These are phyloP conservation scores for Paraglomus brasilianum DNA, from an alignment of 192 early-diverging fungal genomes.

Conservation along the genomic window DNA sequence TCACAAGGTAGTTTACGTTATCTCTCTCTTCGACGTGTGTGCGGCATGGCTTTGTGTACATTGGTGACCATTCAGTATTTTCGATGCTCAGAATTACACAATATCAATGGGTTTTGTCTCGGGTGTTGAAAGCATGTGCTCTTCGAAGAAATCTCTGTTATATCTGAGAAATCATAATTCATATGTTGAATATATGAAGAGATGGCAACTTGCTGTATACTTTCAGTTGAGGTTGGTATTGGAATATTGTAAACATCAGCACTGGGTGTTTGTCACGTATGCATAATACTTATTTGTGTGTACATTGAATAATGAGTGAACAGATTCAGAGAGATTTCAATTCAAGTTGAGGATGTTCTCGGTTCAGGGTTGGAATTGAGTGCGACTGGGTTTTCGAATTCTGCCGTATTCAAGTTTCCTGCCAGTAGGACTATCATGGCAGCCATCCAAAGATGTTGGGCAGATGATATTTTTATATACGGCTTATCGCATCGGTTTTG, in stretches of 20 bases:
- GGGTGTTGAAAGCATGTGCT: conserved; percentile 47
- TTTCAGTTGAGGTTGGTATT: conserved; percentile 52
- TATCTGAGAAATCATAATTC: conserved; percentile 48
- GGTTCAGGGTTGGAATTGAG: conserved; percentile 1
- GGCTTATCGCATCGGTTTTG: conserved; percentile 57
- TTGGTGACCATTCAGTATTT: neutral
- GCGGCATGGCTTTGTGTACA: neutral
- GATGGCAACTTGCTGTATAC: conserved; percentile 62
- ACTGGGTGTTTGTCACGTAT: too few relatives aligned
- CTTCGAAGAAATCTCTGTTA: conserved; percentile 43
- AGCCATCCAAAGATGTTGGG: conserved; percentile 60
- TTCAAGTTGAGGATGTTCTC: conserved; percentile 42
- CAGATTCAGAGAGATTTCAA: conserved; percentile 51
- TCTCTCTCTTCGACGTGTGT: neutral
- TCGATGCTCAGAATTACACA: conserved; percentile 49
- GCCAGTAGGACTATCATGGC: conserved; percentile 48
- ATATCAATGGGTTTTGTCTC: conserved; percentile 56
- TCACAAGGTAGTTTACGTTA: conserved; percentile 51
- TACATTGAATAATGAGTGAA: neutral
- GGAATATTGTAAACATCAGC: conserved; percentile 4
- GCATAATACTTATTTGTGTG: neutral
- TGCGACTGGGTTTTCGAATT: neutral
- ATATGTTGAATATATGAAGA: conserved; percentile 57
- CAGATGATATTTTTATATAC: conserved; percentile 57
- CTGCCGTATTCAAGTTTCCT: conserved; percentile 34